phyloP scores from a whole-genome alignment of 768 basidiomycete species.

The Tulasnella sp. region DNA sequence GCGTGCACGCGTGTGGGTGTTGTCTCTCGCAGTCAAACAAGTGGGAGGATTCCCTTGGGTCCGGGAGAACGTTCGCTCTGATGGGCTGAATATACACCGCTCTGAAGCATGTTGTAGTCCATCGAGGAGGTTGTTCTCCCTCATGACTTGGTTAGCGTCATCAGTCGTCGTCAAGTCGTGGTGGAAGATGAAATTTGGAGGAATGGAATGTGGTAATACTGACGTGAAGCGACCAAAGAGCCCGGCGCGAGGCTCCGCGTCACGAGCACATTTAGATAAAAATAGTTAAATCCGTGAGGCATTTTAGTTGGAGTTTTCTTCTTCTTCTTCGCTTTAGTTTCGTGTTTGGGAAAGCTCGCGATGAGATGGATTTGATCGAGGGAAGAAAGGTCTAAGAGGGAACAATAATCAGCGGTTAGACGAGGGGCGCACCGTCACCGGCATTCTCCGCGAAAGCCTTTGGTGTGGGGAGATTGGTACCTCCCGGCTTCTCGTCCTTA shows the following conservation, averaged over 20 bases:
- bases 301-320: not conserved
- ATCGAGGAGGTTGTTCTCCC: not conserved
- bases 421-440: not conserved
- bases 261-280: not conserved
- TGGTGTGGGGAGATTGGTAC: not conserved
- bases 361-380: not conserved
- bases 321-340: not conserved
- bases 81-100: not conserved
- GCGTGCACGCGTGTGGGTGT: not conserved
- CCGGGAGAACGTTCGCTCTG: not conserved
- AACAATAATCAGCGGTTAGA: not conserved
- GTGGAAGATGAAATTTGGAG: not conserved
- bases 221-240: not conserved
- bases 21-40: not conserved
- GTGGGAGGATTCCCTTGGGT: not conserved
- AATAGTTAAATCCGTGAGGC: not conserved
- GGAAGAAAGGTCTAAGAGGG: not conserved
- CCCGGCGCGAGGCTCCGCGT: not conserved
- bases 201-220: not conserved
- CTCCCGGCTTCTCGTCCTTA: not conserved
- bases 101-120: not conserved
- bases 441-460: not conserved
- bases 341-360: not conserved
- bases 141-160: not conserved
- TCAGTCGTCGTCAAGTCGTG: not conserved